Evolutionary conservation across 257 asterid species (phyloP).

Genomic region (Ehretia macrophylla): DNA sequence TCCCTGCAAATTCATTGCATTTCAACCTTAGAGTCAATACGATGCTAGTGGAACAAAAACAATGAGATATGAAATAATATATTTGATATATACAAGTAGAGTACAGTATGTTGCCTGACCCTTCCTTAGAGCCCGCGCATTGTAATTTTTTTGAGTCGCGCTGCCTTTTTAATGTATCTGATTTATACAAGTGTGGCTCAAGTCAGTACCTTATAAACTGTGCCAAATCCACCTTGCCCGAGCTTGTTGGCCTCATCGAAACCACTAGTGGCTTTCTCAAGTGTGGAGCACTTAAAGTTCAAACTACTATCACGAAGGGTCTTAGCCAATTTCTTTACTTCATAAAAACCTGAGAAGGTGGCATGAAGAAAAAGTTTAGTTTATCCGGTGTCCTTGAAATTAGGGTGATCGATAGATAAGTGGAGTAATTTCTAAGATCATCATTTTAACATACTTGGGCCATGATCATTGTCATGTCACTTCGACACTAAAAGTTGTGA

Average conservation of each 20-base stretch:
- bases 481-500: too few relatives aligned
- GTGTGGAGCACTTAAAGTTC: slow-evolving; percentile 29
- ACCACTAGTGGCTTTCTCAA: slow-evolving; percentile 32
- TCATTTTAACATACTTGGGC: too few relatives aligned
- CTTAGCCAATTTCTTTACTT: slow-evolving; percentile 21
- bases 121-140: too few relatives aligned
- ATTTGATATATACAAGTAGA: too few relatives aligned
- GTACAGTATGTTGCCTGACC: too few relatives aligned
- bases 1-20: slow-evolving; percentile 14
- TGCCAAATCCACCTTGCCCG: slow-evolving; percentile 39
- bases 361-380: not conserved
- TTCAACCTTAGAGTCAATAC: too few relatives aligned
- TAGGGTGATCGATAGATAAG: not conserved
- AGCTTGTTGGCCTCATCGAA: slow-evolving; percentile 30
- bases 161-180: not conserved
- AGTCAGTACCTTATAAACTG: slow-evolving; percentile 26
- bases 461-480: too few relatives aligned
- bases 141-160: too few relatives aligned
- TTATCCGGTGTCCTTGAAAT: not conserved
- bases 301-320: slow-evolving; percentile 24
- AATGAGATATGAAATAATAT: not conserved
- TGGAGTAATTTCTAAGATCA: too few relatives aligned
- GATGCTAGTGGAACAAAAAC: too few relatives aligned
- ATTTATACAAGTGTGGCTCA: not conserved
- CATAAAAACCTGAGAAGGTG: slow-evolving; percentile 16